Percentiles rank a stretch among this genome's conserved stretches.
Conservation (phyloP, 2,329 filamentous ascomycete genomes). For the Alternaria ventricosa region DNA sequence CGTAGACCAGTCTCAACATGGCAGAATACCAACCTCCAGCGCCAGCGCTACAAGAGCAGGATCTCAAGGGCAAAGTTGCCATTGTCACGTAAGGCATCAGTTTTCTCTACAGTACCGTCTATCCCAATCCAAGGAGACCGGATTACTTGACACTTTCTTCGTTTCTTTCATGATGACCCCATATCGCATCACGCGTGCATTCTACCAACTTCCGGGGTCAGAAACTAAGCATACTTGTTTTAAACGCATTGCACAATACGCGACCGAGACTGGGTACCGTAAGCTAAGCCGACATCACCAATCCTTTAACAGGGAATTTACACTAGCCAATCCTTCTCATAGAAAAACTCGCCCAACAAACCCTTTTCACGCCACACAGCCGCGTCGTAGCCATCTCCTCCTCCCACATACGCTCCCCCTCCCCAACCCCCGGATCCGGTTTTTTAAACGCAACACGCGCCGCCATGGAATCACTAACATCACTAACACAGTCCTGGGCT, state of each 20-base stretch:
- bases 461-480: slow-evolving; percentile 29
- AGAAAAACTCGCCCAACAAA: slow-evolving; percentile 27
- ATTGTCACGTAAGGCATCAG: slow-evolving; percentile 36
- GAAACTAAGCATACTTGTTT: too few species aligned
- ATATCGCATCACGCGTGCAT: too few species aligned
- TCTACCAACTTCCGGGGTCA: too few species aligned
- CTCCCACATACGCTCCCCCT: too few species aligned
- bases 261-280: too few species aligned
- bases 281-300: too few species aligned
- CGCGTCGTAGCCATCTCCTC: slow-evolving; percentile 32
- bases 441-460: slow-evolving; percentile 30
- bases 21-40: slow-evolving; percentile 28
- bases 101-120: not conserved
- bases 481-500: too few species aligned
- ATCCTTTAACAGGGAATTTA: slow-evolving; percentile 15
- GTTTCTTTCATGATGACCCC: not conserved
- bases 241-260: too few species aligned
- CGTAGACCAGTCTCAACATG: slow-evolving; percentile 12
- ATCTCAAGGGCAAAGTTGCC: slow-evolving; percentile 38
- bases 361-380: too few species aligned
- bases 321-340: slow-evolving; percentile 20
- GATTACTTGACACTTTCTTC: not conserved
- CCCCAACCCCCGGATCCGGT: slow-evolving; percentile 16
- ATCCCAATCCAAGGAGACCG: not conserved
- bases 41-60: slow-evolving; percentile 32